Percentiles rank a stretch among this genome's conserved stretches.
Evolutionary conservation across 495 filamentous ascomycete genomes (phyloP).

Genomic region (Lophium mytilinum): DNA sequence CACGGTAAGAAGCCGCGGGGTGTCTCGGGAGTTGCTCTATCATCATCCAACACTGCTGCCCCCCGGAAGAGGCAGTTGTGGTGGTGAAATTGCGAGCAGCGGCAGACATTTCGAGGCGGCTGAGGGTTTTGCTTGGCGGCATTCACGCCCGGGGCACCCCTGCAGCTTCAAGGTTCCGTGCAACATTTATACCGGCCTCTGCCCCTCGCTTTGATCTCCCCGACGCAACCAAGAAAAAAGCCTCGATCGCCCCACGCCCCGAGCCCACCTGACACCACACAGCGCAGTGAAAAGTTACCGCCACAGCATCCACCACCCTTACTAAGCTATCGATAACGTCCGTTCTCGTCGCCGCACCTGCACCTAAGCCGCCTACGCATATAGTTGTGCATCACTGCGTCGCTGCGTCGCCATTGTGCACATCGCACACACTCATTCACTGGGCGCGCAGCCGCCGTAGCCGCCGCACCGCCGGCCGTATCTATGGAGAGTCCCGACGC

Average conservation of each 20-base stretch:
- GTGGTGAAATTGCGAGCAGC: background rate
- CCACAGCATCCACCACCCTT: background rate
- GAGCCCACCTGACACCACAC: background rate
- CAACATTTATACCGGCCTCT: too few relatives aligned
- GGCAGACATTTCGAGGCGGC: background rate
- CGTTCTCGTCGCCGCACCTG: background rate
- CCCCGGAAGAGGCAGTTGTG: too few relatives aligned
- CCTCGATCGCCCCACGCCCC: too few relatives aligned
- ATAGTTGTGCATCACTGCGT: background rate
- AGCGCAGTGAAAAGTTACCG: background rate
- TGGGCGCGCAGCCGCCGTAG: too few relatives aligned
- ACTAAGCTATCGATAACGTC: conserved; percentile 2
- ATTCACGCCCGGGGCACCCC: too few relatives aligned
- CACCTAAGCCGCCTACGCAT: background rate
- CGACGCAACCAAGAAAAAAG: too few relatives aligned
- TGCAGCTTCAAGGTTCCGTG: too few relatives aligned
- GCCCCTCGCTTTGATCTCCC: too few relatives aligned
- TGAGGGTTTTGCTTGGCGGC: too few relatives aligned
- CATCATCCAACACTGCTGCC: conserved; percentile 24
- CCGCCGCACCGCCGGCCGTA: too few relatives aligned
- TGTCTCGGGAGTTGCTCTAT: conserved; percentile 18
- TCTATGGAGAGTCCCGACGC: conserved; percentile 26
- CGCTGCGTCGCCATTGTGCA: background rate
- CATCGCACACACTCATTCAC: too few relatives aligned
- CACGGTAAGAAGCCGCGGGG: background rate